A percentile compares a stretch with the other conserved stretches of the same genome.
Conservation (phyloP, 2,329 filamentous ascomycete genomes). For the Verticillium klebahnii region DNA sequence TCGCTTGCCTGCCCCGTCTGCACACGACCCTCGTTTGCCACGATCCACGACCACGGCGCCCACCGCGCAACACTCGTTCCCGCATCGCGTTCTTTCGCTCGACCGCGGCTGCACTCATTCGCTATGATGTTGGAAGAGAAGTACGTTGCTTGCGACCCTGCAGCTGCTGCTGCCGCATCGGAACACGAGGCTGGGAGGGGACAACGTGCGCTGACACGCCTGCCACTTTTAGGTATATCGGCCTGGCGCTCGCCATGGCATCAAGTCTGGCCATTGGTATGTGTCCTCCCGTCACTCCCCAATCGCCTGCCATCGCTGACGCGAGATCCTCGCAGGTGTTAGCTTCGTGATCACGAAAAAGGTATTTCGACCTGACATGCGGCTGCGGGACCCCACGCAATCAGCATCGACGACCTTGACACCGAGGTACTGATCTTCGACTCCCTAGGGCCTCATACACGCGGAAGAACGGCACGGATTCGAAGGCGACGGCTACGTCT, state of each 20-base stretch:
- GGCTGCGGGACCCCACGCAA: background rate
- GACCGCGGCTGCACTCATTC: background rate
- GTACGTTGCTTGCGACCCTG: conserved; percentile 10
- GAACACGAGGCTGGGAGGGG: background rate
- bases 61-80: conserved; percentile 7
- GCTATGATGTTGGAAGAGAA: conserved; percentile 15
- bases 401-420: background rate
- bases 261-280: conserved; percentile 74
- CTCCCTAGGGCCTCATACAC: conserved; percentile 73
- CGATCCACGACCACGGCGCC: background rate
- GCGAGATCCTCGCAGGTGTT: conserved; percentile 53
- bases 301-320: conserved; percentile 13
- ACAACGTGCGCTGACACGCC: conserved; percentile 22
- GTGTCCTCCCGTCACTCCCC: conserved; percentile 17
- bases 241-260: conserved; percentile 68
- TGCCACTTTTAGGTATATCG: conserved; percentile 59
- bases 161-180: background rate
- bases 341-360: conserved; percentile 99
- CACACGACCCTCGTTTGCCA: conserved; percentile 8
- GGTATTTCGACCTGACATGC: conserved; percentile 42
- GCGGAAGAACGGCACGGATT: conserved; percentile 90
- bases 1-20: background rate
- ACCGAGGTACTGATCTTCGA: background rate
- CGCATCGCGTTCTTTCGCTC: conserved; percentile 1
- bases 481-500: conserved; percentile 92